These are phyloP conservation scores for Logfia minima DNA, from an alignment of 129 eudicot genomes.

Conservation along the genomic window DNA sequence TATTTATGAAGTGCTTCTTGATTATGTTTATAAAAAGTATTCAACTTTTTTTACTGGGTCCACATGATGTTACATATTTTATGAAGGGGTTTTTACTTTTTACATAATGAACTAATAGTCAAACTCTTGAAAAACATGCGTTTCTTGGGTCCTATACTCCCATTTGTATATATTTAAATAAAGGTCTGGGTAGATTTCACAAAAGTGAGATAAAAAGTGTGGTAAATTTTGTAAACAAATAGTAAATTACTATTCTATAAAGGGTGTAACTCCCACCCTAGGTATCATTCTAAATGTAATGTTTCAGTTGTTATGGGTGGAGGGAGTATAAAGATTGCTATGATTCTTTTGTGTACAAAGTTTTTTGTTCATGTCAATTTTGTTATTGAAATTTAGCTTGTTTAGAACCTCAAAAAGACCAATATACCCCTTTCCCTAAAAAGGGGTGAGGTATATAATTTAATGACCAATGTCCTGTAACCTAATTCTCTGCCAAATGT, in stretches of 20 bases:
- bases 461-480: background rate
- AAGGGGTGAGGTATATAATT: background rate
- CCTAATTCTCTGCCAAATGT: slow-evolving; percentile 12
- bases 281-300: background rate
- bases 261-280: background rate
- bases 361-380: slow-evolving; percentile 10
- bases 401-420: slow-evolving; percentile 11
- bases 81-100: background rate
- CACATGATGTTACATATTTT: slow-evolving; percentile 3
- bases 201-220: background rate
- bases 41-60: slow-evolving; percentile 21
- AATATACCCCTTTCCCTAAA: slow-evolving; percentile 14
- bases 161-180: background rate
- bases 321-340: slow-evolving; percentile 24
- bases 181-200: background rate
- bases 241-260: background rate
- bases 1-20: slow-evolving; percentile 2
- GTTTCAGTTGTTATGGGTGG: background rate
- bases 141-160: background rate
- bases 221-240: background rate
- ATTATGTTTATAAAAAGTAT: background rate
- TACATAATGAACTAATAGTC: too few species aligned
- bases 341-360: slow-evolving; percentile 11
- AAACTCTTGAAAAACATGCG: background rate
- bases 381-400: slow-evolving; percentile 4